A percentile compares a stretch with the other conserved stretches of the same genome.
Conservation (phyloP, 2,329 filamentous ascomycete species). For the Trichoderma polysporum region DNA sequence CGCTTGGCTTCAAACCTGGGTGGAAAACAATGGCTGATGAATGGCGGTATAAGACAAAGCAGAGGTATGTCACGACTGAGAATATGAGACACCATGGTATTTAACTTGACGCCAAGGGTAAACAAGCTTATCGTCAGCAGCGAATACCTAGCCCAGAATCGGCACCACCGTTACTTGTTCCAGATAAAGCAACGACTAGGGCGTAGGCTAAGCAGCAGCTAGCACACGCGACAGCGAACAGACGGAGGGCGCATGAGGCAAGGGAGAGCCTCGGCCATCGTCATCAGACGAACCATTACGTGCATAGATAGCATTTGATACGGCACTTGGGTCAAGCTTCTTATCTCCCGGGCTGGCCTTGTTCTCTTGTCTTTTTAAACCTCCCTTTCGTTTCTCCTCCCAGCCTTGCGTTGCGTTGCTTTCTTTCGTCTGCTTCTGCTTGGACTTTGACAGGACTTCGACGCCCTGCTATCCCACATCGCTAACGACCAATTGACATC, state of each 20-base stretch:
- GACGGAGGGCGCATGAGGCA: neutral
- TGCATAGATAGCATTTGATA: neutral
- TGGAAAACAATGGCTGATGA: neutral
- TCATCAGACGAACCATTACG: conserved; percentile 7
- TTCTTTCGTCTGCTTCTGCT: neutral
- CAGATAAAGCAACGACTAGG: conserved; percentile 7
- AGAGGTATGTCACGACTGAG: neutral
- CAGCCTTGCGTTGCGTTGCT: neutral
- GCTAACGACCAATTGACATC: neutral
- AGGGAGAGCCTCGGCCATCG: conserved; percentile 2
- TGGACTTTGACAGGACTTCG: neutral
- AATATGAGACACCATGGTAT: neutral
- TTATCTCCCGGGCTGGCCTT: neutral
- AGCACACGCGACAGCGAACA: conserved; percentile 12
- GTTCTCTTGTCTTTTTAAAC: neutral
- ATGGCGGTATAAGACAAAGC: neutral
- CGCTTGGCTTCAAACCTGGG: neutral
- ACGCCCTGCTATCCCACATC: neutral
- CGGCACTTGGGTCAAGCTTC: conserved; percentile 16
- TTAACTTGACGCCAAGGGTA: neutral
- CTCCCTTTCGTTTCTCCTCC: neutral
- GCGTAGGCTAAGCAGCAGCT: neutral
- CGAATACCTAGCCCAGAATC: conserved; percentile 7
- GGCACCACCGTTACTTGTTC: conserved; percentile 7
- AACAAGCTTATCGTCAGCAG: conserved; percentile 18